These are phyloP conservation scores for Epichloe gansuensis DNA, from an alignment of 2,329 filamentous ascomycete species.

Conservation along the genomic window DNA sequence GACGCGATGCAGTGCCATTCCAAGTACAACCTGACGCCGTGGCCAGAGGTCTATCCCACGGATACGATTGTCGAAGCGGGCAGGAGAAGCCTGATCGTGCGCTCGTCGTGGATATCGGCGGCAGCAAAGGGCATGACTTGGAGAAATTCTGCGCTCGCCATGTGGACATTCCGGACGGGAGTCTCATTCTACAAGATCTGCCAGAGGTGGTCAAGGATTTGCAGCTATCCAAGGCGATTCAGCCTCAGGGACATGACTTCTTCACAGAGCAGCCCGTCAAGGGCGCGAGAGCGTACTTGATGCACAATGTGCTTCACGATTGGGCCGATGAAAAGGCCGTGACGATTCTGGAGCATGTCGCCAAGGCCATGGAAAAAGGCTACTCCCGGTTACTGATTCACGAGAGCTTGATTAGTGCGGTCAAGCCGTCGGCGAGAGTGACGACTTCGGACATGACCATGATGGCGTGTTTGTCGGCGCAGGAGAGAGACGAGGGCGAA, in stretches of 20 bases:
- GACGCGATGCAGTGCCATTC: constrained; percentile 27
- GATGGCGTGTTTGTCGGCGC: constrained; percentile 19
- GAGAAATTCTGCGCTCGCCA: constrained; percentile 20
- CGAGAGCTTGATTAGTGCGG: constrained; percentile 21
- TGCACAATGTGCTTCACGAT: constrained; percentile 38
- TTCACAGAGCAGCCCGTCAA: constrained; percentile 26
- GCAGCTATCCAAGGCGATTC: constrained; percentile 14
- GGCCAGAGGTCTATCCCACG: constrained; percentile 24
- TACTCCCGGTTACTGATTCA: constrained; percentile 27
- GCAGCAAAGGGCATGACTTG: constrained; percentile 25
- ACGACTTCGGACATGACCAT: constrained; percentile 23
- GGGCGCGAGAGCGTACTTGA: constrained; percentile 30
- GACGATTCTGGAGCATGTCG: constrained; percentile 18
- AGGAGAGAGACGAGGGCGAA: constrained; percentile 21
- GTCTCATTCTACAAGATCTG: constrained; percentile 23
- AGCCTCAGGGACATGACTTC: constrained; percentile 20
- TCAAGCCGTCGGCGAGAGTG: constrained; percentile 17
- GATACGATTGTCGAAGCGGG: constrained; percentile 14
- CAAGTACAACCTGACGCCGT: constrained; percentile 24
- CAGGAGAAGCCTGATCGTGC: constrained; percentile 16
- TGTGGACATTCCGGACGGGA: constrained; percentile 13
- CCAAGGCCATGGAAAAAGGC: constrained; percentile 15
- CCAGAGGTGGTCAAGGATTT: constrained; percentile 20
- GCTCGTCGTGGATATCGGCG: constrained; percentile 24
- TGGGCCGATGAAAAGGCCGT: constrained; percentile 30